Conservation (phyloP, 805 yeast genomes). For the Wickerhamiella sorbophila region DNA sequence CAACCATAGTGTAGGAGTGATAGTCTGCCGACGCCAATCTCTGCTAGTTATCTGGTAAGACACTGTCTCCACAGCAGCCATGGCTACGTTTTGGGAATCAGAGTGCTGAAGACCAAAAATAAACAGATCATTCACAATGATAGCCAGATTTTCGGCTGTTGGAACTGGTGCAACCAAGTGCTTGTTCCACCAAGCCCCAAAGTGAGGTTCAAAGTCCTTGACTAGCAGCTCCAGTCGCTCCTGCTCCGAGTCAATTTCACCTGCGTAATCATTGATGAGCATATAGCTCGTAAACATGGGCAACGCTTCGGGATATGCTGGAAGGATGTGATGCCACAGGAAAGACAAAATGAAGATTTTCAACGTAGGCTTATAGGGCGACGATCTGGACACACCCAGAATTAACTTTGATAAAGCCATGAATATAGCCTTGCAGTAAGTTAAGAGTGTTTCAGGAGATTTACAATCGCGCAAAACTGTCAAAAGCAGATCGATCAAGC, state of each 20-base stretch:
- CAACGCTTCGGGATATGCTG: slow-evolving; percentile 1
- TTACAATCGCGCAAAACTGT: slow-evolving; percentile 1
- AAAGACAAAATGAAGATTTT: background rate
- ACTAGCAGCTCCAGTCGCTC: background rate
- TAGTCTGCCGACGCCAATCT: background rate
- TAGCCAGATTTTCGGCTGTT: background rate
- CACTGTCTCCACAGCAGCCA: background rate
- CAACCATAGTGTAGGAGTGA: background rate
- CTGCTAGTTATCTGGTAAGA: background rate
- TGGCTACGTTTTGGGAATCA: slow-evolving; percentile 2
- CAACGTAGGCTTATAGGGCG: background rate
- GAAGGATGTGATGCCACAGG: background rate
- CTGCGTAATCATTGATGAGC: background rate
- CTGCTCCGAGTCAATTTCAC: background rate
- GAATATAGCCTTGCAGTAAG: background rate
- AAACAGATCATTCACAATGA: background rate
- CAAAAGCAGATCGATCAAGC: background rate
- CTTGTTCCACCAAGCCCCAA: background rate
- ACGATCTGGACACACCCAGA: background rate
- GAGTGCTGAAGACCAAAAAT: slow-evolving; percentile 3
- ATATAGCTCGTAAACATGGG: background rate
- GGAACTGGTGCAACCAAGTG: background rate
- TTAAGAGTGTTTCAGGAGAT: background rate
- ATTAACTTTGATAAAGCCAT: slow-evolving; percentile 1
- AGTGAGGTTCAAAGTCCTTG: background rate